A percentile compares a stretch with the other conserved stretches of the same genome.
Conservation (phyloP, 345 rosid genomes). For the Dovyalis caffra region DNA sequence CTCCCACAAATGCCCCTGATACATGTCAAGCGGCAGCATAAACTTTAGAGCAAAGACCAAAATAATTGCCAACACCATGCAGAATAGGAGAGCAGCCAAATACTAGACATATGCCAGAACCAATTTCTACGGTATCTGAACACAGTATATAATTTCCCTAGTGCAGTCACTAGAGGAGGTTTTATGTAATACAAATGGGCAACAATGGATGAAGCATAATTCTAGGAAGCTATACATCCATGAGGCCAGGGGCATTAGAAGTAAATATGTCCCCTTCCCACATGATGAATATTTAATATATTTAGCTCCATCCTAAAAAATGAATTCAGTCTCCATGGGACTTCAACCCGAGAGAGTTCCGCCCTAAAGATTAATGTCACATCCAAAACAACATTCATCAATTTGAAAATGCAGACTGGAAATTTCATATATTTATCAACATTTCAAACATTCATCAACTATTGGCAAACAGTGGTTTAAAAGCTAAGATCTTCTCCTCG, state of each 20-base stretch:
- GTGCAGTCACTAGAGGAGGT: neutral
- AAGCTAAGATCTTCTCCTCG: neutral
- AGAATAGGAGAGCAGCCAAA: neutral
- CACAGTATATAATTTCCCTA: neutral
- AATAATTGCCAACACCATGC: neutral
- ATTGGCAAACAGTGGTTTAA: neutral
- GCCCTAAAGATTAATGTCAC: neutral
- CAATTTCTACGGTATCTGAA: neutral
- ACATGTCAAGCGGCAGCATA: neutral
- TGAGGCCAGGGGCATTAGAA: neutral
- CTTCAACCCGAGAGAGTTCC: neutral
- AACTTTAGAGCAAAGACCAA: neutral
- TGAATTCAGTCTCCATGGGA: neutral
- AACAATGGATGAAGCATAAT: neutral
- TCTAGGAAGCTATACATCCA: neutral
- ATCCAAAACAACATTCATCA: neutral
- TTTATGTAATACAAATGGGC: neutral
- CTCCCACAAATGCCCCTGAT: slow-evolving; percentile 95
- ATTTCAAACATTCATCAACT: neutral
- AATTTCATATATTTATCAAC: neutral
- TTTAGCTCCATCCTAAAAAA: neutral
- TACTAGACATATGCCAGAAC: neutral
- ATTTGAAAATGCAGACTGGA: neutral
- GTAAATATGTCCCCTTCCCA: neutral
- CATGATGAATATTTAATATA: neutral